Percentiles rank a stretch among this genome's conserved stretches.
Conservation (phyloP, 164 flowering plant species). For the Protea cynaroides region DNA sequence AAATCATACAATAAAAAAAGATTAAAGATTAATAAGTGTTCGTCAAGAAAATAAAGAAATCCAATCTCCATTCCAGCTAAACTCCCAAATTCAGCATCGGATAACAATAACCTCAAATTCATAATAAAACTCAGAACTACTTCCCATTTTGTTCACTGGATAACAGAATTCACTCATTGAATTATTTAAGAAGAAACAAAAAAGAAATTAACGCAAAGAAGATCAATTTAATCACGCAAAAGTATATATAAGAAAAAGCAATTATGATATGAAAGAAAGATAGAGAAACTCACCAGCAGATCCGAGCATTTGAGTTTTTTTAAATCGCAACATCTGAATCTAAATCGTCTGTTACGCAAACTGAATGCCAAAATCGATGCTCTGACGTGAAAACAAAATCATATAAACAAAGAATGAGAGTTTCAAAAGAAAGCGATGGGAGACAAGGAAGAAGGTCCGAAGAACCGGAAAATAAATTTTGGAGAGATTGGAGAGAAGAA, state of each 20-base stretch:
- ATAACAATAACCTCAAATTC: neutral
- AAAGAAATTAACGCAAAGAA: neutral
- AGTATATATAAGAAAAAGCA: neutral
- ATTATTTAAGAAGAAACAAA: no score
- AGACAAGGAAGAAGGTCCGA: neutral
- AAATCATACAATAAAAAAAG: no score
- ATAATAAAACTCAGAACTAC: neutral
- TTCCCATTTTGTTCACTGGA: neutral
- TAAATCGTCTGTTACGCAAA: neutral
- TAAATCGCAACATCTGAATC: neutral
- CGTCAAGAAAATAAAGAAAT: no score
- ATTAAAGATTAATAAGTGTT: no score
- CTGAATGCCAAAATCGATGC: conserved; percentile 1
- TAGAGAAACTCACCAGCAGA: conserved; percentile 2
- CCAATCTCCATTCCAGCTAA: no score
- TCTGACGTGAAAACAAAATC: neutral
- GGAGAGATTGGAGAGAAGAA: neutral
- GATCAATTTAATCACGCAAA: neutral
- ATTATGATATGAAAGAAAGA: neutral
- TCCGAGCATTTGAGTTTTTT: conserved; percentile 2
- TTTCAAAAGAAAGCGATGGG: no score
- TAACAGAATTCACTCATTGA: neutral
- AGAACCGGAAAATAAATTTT: neutral
- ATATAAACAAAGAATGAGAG: neutral
- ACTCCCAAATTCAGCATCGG: no score